phyloP scores from a whole-genome alignment of 495 filamentous ascomycete species.

The Neurospora sp. region DNA sequence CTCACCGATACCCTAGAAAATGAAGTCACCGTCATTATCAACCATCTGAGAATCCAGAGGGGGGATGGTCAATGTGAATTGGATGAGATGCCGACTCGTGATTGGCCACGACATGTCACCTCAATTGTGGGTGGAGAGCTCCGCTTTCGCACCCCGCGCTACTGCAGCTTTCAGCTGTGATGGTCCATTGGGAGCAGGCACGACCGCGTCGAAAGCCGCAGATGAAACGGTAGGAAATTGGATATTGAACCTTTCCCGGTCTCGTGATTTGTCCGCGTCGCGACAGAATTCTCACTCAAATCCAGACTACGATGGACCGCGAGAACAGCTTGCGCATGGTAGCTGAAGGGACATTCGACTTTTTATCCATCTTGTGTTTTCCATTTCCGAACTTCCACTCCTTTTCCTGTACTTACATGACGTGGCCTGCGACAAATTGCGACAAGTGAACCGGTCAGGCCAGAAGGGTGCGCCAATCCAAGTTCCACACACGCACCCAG shows the following conservation, averaged over 20 bases:
- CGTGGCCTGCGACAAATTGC: neutral
- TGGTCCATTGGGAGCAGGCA: neutral
- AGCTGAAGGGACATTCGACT: neutral
- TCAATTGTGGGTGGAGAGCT: neutral
- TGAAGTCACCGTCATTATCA: neutral
- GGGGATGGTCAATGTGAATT: neutral
- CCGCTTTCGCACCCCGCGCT: neutral
- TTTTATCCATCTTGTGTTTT: neutral
- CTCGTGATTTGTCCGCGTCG: neutral
- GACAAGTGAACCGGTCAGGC: neutral
- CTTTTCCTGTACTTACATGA: neutral
- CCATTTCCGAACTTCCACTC: neutral
- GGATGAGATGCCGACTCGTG: neutral
- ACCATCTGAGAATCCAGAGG: neutral
- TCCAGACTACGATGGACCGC: neutral
- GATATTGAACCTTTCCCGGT: neutral
- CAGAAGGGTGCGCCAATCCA: neutral
- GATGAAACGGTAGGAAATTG: neutral
- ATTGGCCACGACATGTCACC: neutral
- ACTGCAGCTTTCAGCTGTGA: neutral
- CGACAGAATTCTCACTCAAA: neutral
- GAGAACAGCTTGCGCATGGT: neutral
- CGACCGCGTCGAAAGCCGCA: neutral
- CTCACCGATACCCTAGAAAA: neutral
- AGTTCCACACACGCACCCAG: neutral